phyloP scores from a whole-genome alignment of 495 filamentous ascomycete species.

The Talaromyces adpressus region DNA sequence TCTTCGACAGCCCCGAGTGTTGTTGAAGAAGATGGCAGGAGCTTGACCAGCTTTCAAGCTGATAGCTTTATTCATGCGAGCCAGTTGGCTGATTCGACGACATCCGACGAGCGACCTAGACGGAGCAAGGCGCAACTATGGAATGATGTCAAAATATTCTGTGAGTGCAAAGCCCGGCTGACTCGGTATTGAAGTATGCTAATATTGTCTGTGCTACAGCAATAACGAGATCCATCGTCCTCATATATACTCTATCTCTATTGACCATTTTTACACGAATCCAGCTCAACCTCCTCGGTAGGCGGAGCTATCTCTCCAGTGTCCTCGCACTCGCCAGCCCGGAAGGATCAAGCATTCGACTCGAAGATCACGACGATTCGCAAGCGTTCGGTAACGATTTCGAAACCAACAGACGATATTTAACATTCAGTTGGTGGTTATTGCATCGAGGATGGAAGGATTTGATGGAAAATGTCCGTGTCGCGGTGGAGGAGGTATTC shows the following conservation, averaged over 20 bases:
- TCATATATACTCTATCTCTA: slow-evolving; percentile 84
- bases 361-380: slow-evolving; percentile 80
- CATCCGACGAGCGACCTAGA: slow-evolving; percentile 44
- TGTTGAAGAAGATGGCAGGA: slow-evolving; percentile 76
- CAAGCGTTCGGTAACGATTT: slow-evolving; percentile 84
- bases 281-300: slow-evolving; percentile 94
- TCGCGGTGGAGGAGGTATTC: slow-evolving; percentile 79
- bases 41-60: slow-evolving; percentile 66
- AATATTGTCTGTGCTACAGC: slow-evolving; percentile 39
- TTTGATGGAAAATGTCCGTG: slow-evolving; percentile 69
- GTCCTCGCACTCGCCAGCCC: slow-evolving; percentile 81
- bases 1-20: slow-evolving; percentile 64
- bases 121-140: slow-evolving; percentile 89
- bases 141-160: slow-evolving; percentile 95
- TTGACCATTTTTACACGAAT: slow-evolving; percentile 89
- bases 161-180: slow-evolving; percentile 42
- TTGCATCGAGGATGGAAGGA: slow-evolving; percentile 84
- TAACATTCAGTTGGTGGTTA: slow-evolving; percentile 98
- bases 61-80: slow-evolving; percentile 75
- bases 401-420: slow-evolving; percentile 86
- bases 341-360: slow-evolving; percentile 60
- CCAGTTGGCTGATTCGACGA: slow-evolving; percentile 52
- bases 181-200: not conserved
- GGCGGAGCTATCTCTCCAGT: slow-evolving; percentile 88
- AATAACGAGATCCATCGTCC: slow-evolving; percentile 81